phyloP scores from a whole-genome alignment of 192 early-diverging fungal species.

The Gigaspora rosea region DNA sequence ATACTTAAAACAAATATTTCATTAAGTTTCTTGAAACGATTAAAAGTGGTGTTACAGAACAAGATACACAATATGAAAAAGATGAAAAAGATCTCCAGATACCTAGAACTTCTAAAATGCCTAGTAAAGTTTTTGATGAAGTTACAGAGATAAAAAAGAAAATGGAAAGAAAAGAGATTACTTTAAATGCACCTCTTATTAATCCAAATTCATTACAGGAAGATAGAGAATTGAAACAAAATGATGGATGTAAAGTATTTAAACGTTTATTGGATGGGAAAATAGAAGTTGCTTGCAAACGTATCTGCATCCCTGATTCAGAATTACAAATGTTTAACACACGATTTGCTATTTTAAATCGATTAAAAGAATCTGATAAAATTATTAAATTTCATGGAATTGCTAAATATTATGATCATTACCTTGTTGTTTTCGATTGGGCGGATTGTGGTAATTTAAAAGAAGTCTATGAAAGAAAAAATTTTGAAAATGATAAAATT shows the following conservation, averaged over 20 bases:
- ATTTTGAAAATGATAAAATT: neutral
- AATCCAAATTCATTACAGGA: neutral
- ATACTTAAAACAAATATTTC: neutral
- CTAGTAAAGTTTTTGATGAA: slow-evolving; percentile 10
- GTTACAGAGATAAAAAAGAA: slow-evolving; percentile 1
- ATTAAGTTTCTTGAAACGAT: neutral
- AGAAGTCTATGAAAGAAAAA: neutral
- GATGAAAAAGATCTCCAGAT: neutral
- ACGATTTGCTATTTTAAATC: neutral
- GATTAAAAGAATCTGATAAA: neutral
- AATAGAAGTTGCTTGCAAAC: neutral
- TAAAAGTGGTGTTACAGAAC: neutral
- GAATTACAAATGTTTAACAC: neutral
- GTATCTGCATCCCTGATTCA: neutral
- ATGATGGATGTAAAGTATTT: neutral
- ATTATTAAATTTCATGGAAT: slow-evolving; percentile 31
- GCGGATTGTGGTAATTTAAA: slow-evolving; percentile 4
- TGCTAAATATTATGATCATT: neutral
- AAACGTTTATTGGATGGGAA: neutral
- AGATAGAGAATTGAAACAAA: too few species aligned
- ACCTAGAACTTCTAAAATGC: neutral
- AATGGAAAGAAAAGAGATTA: neutral
- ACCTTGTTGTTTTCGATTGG: slow-evolving; percentile 19
- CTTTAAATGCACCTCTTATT: neutral
- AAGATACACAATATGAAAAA: too few species aligned